phyloP scores from a whole-genome alignment of 345 rosid genomes.

The Eutrema yunnanense region DNA sequence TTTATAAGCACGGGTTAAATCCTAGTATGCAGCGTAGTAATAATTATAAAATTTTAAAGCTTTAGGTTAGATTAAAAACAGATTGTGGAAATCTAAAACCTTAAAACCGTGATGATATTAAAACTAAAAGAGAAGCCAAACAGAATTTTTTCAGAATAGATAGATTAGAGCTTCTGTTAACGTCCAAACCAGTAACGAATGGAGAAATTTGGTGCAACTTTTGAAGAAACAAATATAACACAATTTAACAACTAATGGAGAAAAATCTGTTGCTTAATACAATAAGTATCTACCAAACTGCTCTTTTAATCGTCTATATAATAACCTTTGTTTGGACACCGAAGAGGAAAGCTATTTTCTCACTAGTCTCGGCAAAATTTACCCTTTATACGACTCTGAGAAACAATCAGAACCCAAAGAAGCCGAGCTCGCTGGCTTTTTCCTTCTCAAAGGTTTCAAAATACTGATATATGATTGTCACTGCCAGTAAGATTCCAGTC shows the following conservation, averaged over 20 bases:
- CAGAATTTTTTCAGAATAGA: too few relatives aligned
- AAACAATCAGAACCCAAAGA: slow-evolving; percentile 52
- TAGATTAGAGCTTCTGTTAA: too few relatives aligned
- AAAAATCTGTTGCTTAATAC: slow-evolving; percentile 1
- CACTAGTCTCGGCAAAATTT: slow-evolving; percentile 16
- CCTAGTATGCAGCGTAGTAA: too few relatives aligned
- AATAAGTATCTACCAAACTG: not conserved
- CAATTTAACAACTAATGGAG: not conserved
- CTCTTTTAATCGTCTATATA: not conserved
- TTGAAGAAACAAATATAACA: not conserved
- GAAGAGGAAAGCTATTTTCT: not conserved
- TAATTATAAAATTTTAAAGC: too few relatives aligned
- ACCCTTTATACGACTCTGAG: not conserved
- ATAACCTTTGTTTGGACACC: not conserved
- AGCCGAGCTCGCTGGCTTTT: slow-evolving; percentile 70
- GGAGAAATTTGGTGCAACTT: not conserved
- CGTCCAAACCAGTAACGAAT: too few relatives aligned
- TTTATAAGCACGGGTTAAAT: too few relatives aligned
- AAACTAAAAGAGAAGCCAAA: too few relatives aligned
- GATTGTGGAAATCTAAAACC: too few relatives aligned
- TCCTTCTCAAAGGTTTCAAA: slow-evolving; percentile 74
- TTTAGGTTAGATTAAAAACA: too few relatives aligned
- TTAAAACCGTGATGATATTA: too few relatives aligned
- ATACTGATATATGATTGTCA: slow-evolving; percentile 64
- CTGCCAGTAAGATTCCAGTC: slow-evolving; percentile 69